These are phyloP conservation scores for Ogataea methylovora DNA, from an alignment of 805 yeast genomes.

Conservation along the genomic window DNA sequence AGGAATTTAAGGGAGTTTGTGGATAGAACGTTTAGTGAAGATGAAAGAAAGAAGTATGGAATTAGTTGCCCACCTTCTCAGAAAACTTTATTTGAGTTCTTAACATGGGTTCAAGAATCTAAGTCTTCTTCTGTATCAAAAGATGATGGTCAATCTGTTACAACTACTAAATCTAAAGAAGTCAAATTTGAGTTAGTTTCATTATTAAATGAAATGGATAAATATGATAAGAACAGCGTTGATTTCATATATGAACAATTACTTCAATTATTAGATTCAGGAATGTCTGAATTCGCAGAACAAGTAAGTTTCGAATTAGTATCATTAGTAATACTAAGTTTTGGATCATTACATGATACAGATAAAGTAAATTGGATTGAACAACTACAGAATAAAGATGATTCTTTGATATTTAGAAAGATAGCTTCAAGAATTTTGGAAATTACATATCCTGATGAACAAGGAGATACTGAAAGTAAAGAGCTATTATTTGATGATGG, in stretches of 20 bases:
- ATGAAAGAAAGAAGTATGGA: too few relatives aligned
- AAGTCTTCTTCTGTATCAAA: too few relatives aligned
- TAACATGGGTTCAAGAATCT: too few relatives aligned
- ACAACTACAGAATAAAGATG: slow-evolving; percentile 1
- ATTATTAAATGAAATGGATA: background rate
- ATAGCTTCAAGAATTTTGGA: background rate
- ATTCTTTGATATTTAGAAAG: background rate
- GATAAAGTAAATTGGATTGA: background rate
- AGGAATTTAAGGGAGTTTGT: too few relatives aligned
- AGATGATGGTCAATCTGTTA: too few relatives aligned
- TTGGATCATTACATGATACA: background rate
- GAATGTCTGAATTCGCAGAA: background rate
- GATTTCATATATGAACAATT: background rate
- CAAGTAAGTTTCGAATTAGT: slow-evolving; percentile 1
- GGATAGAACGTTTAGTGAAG: too few relatives aligned
- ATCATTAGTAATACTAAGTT: background rate
- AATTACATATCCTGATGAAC: slow-evolving; percentile 4
- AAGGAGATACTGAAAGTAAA: slow-evolving; percentile 3
- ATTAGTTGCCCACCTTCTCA: too few relatives aligned
- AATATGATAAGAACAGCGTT: too few relatives aligned
- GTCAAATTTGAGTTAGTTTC: background rate
- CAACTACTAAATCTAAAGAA: too few relatives aligned
- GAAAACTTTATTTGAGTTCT: too few relatives aligned
- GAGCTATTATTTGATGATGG: background rate
- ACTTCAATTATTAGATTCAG: background rate